A percentile compares a stretch with the other conserved stretches of the same genome.
Conservation (phyloP, 768 basidiomycete genomes). For the Mycena vulgaris region DNA sequence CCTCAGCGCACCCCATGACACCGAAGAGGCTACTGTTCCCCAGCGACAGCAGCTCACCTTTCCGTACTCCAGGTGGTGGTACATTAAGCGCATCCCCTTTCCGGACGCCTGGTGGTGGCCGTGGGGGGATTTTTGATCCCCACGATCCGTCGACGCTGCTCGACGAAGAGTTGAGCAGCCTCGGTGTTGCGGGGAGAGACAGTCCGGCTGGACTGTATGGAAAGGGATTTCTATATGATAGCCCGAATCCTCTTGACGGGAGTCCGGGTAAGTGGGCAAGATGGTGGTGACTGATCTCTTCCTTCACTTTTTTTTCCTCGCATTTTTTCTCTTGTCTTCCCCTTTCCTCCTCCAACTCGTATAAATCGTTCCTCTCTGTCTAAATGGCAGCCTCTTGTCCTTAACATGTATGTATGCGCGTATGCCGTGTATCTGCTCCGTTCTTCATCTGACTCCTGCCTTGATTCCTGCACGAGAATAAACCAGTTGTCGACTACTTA, state of each 20-base stretch:
- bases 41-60: constrained; percentile 56
- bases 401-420: too few relatives aligned
- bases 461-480: too few relatives aligned
- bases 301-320: background rate
- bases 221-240: constrained; percentile 76
- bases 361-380: background rate
- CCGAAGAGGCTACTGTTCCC: constrained; percentile 62
- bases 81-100: constrained; percentile 54
- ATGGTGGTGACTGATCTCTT: constrained; percentile 61
- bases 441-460: too few relatives aligned
- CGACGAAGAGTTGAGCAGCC: constrained; percentile 79
- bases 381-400: too few relatives aligned
- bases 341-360: background rate
- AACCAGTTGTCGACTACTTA: too few relatives aligned
- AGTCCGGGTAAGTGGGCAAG: constrained; percentile 70
- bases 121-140: constrained; percentile 73
- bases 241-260: constrained; percentile 68
- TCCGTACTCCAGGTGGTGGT: constrained; percentile 53
- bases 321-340: background rate
- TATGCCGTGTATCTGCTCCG: too few relatives aligned
- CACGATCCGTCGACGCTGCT: constrained; percentile 78
- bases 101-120: constrained; percentile 60
- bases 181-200: constrained; percentile 64
- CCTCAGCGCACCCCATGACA: constrained; percentile 53
- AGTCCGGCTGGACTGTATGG: constrained; percentile 82